Conservation (phyloP, 73 alveolate genomes). For the Blepharisma stoltei region DNA sequence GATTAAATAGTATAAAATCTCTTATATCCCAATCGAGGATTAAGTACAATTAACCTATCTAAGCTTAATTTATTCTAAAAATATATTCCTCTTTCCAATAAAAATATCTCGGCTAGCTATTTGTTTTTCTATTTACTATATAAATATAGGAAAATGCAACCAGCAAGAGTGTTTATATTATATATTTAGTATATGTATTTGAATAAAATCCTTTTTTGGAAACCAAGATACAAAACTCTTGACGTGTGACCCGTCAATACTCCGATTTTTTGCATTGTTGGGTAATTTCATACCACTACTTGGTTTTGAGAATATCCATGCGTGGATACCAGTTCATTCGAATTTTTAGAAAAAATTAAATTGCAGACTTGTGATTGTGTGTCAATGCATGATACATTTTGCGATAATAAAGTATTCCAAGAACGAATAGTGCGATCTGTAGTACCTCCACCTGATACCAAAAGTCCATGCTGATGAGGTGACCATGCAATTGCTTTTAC, state of each 20-base stretch:
- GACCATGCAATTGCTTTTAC: constrained; percentile 98
- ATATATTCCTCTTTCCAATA: too few species aligned
- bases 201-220: not conserved
- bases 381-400: constrained; percentile 38
- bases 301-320: constrained; percentile 82
- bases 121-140: too few species aligned
- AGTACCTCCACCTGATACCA: constrained; percentile 96
- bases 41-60: too few species aligned
- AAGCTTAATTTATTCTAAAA: too few species aligned
- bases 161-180: too few species aligned
- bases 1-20: too few species aligned
- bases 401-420: constrained; percentile 74
- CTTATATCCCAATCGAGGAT: too few species aligned
- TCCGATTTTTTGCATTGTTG: constrained; percentile 65
- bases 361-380: constrained; percentile 82
- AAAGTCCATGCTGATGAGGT: constrained; percentile 94
- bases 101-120: too few species aligned
- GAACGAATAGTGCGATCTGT: constrained; percentile 50
- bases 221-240: constrained; percentile 11
- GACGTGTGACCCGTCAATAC: constrained; percentile 24
- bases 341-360: constrained; percentile 58
- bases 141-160: too few species aligned
- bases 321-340: constrained; percentile 68
- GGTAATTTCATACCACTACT: constrained; percentile 72
- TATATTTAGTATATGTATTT: not conserved